A percentile compares a stretch with the other conserved stretches of the same genome.
Conservation (phyloP, 257 asterid species). For the Solanum microdontum region DNA sequence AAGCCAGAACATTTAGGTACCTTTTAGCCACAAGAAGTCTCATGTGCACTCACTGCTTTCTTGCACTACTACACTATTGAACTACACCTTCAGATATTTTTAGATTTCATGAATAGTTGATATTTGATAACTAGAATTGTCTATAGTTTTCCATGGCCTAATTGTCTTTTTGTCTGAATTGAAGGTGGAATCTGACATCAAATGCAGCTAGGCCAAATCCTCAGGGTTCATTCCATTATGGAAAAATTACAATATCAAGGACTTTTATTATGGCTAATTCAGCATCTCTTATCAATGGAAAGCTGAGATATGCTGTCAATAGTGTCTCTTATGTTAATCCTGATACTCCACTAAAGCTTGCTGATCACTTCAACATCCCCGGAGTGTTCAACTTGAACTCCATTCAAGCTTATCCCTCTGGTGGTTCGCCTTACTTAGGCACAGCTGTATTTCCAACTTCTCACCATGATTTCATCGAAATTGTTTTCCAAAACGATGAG, state of each 20-base stretch:
- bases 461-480: conserved; percentile 75
- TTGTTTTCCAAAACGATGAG: conserved; percentile 72
- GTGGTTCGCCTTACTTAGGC: conserved; percentile 28
- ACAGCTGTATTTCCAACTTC: conserved; percentile 56
- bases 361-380: conserved; percentile 76
- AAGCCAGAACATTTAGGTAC: conserved; percentile 82
- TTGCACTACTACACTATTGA: background rate
- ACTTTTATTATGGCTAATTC: conserved; percentile 70
- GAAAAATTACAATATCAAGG: conserved; percentile 44
- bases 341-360: conserved; percentile 89
- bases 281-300: conserved; percentile 59
- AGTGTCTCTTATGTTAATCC: conserved; percentile 58
- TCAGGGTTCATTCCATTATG: conserved; percentile 92
- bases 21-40: background rate
- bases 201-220: conserved; percentile 99
- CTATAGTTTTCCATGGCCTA: background rate
- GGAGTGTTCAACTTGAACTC: conserved; percentile 67
- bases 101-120: background rate
- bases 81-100: background rate
- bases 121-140: background rate
- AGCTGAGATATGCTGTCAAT: conserved; percentile 77
- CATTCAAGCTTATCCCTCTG: conserved; percentile 49
- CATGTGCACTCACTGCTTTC: background rate
- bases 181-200: conserved; percentile 92
- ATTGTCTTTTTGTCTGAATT: background rate